Evolutionary conservation across 164 flowering plant genomes (phyloP).

Genomic region (Berberis thunbergii): DNA sequence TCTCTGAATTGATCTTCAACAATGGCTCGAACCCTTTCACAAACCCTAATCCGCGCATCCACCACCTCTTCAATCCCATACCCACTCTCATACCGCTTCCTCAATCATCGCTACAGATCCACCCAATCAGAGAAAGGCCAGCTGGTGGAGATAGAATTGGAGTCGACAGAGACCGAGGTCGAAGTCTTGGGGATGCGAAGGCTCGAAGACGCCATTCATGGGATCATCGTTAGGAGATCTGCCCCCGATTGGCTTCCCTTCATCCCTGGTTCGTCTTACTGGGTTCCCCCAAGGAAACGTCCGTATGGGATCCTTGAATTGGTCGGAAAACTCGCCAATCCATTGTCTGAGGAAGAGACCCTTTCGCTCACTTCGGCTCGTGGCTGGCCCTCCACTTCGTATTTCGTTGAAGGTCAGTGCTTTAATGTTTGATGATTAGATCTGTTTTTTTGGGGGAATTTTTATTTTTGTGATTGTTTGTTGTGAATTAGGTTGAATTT

Average conservation of each 20-base stretch:
- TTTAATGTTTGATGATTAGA: neutral
- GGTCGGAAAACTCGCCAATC: slow-evolving; percentile 35
- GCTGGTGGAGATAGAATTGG: slow-evolving; percentile 36
- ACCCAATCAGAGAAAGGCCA: slow-evolving; percentile 20
- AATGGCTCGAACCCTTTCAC: slow-evolving; percentile 37
- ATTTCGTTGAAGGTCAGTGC: slow-evolving; percentile 41
- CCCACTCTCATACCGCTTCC: slow-evolving; percentile 6
- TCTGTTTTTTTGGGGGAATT: too few relatives aligned
- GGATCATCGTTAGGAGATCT: slow-evolving; percentile 38
- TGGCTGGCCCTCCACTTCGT: slow-evolving; percentile 69
- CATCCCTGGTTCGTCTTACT: slow-evolving; percentile 69
- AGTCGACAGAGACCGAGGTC: slow-evolving; percentile 19
- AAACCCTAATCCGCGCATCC: slow-evolving; percentile 22
- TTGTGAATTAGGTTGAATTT: too few relatives aligned
- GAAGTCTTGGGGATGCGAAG: slow-evolving; percentile 20
- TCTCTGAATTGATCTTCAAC: neutral
- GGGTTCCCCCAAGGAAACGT: slow-evolving; percentile 55
- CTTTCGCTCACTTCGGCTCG: slow-evolving; percentile 32
- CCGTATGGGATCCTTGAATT: slow-evolving; percentile 35
- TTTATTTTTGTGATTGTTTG: too few relatives aligned
- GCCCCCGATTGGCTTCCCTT: slow-evolving; percentile 87
- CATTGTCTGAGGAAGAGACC: slow-evolving; percentile 36
- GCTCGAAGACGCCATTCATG: slow-evolving; percentile 64
- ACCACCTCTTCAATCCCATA: slow-evolving; percentile 3
- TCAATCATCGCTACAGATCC: slow-evolving; percentile 23